phyloP scores from a whole-genome alignment of 2,329 filamentous ascomycete species.

The Incumbomyces delicatus region DNA sequence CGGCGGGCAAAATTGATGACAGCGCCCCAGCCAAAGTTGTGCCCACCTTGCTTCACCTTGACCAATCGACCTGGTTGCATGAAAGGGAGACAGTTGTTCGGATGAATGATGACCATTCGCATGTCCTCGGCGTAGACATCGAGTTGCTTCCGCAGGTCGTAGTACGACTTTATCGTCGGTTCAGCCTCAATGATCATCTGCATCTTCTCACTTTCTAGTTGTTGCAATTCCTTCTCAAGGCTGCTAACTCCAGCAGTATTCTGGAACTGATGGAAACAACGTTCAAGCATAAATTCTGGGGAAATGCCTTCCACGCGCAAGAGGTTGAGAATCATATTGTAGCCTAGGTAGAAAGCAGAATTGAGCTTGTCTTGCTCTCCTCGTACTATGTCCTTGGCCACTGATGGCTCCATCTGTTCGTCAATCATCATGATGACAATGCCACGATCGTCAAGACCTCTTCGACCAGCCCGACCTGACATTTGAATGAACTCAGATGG shows the following conservation, averaged over 20 bases:
- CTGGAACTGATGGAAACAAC: constrained; percentile 97
- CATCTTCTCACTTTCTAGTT: constrained; percentile 65
- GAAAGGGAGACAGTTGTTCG: constrained; percentile 74
- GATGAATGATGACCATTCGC: constrained; percentile 83
- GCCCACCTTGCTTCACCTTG: constrained; percentile 66
- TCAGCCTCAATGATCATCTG: constrained; percentile 75
- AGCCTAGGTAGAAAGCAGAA: constrained; percentile 93
- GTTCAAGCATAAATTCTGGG: constrained; percentile 96
- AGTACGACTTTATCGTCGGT: constrained; percentile 83
- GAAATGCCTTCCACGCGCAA: constrained; percentile 98
- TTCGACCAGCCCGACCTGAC: constrained; percentile 91
- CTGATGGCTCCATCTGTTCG: constrained; percentile 86
- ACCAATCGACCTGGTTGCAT: constrained; percentile 81
- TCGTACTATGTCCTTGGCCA: constrained; percentile 90
- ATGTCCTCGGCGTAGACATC: constrained; percentile 79
- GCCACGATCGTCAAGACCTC: constrained; percentile 93
- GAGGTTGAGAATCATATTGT: constrained; percentile 98
- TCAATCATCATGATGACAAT: constrained; percentile 99
- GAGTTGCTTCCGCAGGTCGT: constrained; percentile 76
- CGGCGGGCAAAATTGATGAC: constrained; percentile 65
- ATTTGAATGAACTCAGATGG: constrained; percentile 97
- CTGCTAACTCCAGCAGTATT: constrained; percentile 78
- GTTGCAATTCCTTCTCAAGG: constrained; percentile 72
- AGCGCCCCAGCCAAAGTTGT: constrained; percentile 91
- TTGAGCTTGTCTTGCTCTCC: constrained; percentile 96